These are phyloP conservation scores for Cucurbita argyrosperma DNA, from an alignment of 306 rosid species.

Conservation along the genomic window DNA sequence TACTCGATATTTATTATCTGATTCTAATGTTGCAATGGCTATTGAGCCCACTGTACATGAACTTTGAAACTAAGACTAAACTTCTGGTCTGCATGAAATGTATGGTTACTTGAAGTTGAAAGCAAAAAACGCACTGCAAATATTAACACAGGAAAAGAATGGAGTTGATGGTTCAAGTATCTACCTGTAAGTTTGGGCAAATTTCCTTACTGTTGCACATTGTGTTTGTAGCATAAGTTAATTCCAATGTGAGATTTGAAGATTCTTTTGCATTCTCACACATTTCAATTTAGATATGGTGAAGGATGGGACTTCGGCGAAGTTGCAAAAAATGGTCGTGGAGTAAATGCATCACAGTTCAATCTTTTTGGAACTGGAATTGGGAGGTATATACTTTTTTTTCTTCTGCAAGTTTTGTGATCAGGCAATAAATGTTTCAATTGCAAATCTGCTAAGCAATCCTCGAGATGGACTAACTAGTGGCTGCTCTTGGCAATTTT, in stretches of 20 bases:
- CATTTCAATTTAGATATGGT: conserved; percentile 46
- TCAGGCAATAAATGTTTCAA: background rate
- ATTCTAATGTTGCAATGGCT: background rate
- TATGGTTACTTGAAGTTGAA: conserved; percentile 43
- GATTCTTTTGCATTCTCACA: background rate
- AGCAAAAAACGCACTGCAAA: conserved; percentile 40
- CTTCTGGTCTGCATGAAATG: conserved; percentile 12
- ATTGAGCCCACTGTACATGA: background rate
- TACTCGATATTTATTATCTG: background rate
- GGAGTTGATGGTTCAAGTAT: conserved; percentile 83
- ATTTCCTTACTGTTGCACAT: background rate
- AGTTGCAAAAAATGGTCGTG: conserved; percentile 84
- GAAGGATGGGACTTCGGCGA: conserved; percentile 99
- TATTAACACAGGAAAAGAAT: conserved; percentile 49
- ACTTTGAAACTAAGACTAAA: background rate
- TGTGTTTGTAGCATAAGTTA: background rate
- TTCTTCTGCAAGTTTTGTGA: conserved; percentile 2
- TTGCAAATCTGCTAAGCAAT: background rate
- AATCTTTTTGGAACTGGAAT: conserved; percentile 72
- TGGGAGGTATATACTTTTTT: conserved; percentile 54
- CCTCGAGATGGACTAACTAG: background rate
- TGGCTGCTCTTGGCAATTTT: background rate
- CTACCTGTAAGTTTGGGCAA: conserved; percentile 52
- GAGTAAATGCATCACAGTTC: conserved; percentile 83
- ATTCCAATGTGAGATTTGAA: background rate